Conservation (phyloP, 495 filamentous ascomycete species). For the Pseudoneurospora amorphoporcata region DNA sequence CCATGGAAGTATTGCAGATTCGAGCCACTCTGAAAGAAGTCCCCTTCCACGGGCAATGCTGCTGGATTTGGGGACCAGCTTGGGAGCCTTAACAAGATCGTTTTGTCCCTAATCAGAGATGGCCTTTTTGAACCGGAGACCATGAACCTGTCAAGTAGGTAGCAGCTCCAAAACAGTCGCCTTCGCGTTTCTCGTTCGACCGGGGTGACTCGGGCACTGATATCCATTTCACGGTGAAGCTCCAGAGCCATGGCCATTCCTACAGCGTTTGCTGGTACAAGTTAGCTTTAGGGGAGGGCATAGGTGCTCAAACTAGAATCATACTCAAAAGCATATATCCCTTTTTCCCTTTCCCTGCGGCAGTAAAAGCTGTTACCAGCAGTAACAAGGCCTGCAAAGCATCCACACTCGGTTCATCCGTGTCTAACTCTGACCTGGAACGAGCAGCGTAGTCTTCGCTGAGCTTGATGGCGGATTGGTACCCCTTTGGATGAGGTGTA, state of each 20-base stretch:
- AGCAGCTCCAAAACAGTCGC: slow-evolving; percentile 74
- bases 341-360: slow-evolving; percentile 70
- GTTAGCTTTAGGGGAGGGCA: neutral
- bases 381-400: slow-evolving; percentile 63
- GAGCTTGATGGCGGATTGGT: slow-evolving; percentile 46
- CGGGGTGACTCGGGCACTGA: slow-evolving; percentile 42
- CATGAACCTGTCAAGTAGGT: slow-evolving; percentile 70
- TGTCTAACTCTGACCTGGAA: slow-evolving; percentile 58
- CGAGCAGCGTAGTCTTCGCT: slow-evolving; percentile 59
- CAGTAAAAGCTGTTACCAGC: slow-evolving; percentile 65
- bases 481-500: slow-evolving; percentile 47
- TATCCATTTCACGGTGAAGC: slow-evolving; percentile 59
- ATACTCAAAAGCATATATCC: slow-evolving; percentile 75
- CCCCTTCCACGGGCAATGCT: slow-evolving; percentile 53
- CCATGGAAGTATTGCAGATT: slow-evolving; percentile 60
- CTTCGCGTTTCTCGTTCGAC: slow-evolving; percentile 63
- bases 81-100: slow-evolving; percentile 60
- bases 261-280: slow-evolving; percentile 53
- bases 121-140: slow-evolving; percentile 70
- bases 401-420: slow-evolving; percentile 70
- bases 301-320: slow-evolving; percentile 7
- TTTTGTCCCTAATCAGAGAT: slow-evolving; percentile 63
- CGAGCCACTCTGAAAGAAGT: slow-evolving; percentile 64
- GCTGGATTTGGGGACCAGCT: slow-evolving; percentile 50
- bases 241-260: slow-evolving; percentile 74